These are phyloP conservation scores for Candida namnaoensis DNA, from an alignment of 805 yeast genomes.

Conservation along the genomic window DNA sequence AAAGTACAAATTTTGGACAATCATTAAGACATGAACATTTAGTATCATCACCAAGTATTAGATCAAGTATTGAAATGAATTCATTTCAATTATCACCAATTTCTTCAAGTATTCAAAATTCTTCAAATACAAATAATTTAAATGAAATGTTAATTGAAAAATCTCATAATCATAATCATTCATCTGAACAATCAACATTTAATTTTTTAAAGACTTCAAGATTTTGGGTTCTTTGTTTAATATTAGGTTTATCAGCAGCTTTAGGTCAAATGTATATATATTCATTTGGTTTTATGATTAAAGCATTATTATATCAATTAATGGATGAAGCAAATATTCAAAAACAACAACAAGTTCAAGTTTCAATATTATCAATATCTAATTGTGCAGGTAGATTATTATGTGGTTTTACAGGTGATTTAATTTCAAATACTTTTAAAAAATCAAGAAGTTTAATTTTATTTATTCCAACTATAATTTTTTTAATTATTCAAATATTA, in stretches of 20 bases:
- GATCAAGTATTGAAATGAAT: neutral
- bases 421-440: slow-evolving; percentile 35
- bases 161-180: neutral
- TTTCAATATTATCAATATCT: slow-evolving; percentile 58
- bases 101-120: no score
- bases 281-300: slow-evolving; percentile 64
- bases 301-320: slow-evolving; percentile 26
- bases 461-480: slow-evolving; percentile 39
- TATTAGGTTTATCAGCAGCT: slow-evolving; percentile 52
- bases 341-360: slow-evolving; percentile 60
- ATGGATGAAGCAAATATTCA: slow-evolving; percentile 26
- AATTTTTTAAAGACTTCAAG: slow-evolving; percentile 18
- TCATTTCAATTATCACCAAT: no score
- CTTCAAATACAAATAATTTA: no score
- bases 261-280: slow-evolving; percentile 70
- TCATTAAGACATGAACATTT: neutral
- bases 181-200: neutral
- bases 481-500: slow-evolving; percentile 41
- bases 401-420: slow-evolving; percentile 59
- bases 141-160: neutral
- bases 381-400: slow-evolving; percentile 59
- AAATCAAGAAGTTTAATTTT: slow-evolving; percentile 47
- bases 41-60: neutral
- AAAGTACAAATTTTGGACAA: no score
- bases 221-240: slow-evolving; percentile 42